Evolutionary conservation across 495 filamentous ascomycete species (phyloP), one percentile per base, ranked within the genome.

Genomic region (Patellaria atrata): DNA sequence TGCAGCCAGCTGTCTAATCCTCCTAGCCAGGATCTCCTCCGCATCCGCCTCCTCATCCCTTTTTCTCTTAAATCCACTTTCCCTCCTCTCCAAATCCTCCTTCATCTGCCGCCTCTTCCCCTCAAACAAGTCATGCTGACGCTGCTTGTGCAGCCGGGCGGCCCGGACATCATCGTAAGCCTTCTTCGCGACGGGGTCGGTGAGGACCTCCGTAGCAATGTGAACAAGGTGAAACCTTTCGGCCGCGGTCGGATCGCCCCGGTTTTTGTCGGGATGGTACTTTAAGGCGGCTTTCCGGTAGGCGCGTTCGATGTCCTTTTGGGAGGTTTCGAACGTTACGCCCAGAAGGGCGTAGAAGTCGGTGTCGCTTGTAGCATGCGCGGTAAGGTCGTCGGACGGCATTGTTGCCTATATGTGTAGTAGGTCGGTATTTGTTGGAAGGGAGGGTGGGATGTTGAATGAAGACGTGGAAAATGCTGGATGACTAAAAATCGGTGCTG

Each of bases 271-370:
- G 7, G 89, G 89, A 55, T 97, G 89, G 53, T 83, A 82, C 54
- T 79, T 83, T 7, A 94, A 64, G 0, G 91, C 82, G 3, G 83
- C 79, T 52, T 79, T 82, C 22, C 85, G 75, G 62, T 93, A 97
- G 29, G 82, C 83, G 34, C 75, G 73, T 37, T 85, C 80, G 48
- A 97, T 72, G 41, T 93, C 79, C 19, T 73, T 55, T 20, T 76
- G 67, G 8, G 67, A 67, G 17, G 78, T 72, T 12, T 70, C 66
- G 24, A 67, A 65, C 11, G 69, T 62, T 29, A 94, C 51, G 15
- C 65, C 68, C 13, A 96, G 76, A 35, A 93, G 71, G 24, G 67
- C 73, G 58, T 97, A 97, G 44, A 87, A 89, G 40, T 82, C 70
- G 24, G 60, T 59, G 20, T 67, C 21, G 8, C 23, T 72, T 40